phyloP scores from a whole-genome alignment of 1,284 basidiomycete species.

The Naganishia sp. region DNA sequence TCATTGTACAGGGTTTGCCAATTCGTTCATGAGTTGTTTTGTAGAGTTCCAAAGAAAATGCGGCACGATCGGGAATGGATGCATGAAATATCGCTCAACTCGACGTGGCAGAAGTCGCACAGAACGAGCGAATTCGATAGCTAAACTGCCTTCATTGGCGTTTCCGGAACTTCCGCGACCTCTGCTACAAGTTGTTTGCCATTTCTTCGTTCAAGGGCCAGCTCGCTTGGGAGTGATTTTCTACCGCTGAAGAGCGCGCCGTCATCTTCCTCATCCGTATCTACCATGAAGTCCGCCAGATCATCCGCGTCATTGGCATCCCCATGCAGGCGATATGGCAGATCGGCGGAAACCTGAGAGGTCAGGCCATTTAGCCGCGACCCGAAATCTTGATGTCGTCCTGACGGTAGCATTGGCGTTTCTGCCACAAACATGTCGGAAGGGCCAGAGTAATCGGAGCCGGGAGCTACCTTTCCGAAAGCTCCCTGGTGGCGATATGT shows the following conservation, averaged over 20 bases:
- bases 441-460: neutral
- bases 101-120: too few relatives aligned
- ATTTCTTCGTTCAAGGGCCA: neutral
- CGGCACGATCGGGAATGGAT: too few relatives aligned
- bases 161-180: constrained; percentile 19
- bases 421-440: constrained; percentile 24
- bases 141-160: constrained; percentile 9
- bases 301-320: constrained; percentile 8
- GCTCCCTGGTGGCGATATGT: neutral
- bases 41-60: too few relatives aligned
- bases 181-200: neutral
- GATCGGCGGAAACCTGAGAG: neutral
- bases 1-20: too few relatives aligned
- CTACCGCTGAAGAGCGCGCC: neutral
- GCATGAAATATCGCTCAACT: too few relatives aligned
- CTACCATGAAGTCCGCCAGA: constrained; percentile 26
- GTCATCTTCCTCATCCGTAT: constrained; percentile 29
- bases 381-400: neutral
- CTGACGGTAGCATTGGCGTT: constrained; percentile 10
- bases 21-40: too few relatives aligned
- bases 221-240: neutral
- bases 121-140: neutral
- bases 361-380: too few relatives aligned
- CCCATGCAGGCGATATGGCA: neutral
- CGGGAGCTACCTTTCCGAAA: neutral